Conservation (phyloP, 768 basidiomycete genomes). For the Lentinula sp. region DNA sequence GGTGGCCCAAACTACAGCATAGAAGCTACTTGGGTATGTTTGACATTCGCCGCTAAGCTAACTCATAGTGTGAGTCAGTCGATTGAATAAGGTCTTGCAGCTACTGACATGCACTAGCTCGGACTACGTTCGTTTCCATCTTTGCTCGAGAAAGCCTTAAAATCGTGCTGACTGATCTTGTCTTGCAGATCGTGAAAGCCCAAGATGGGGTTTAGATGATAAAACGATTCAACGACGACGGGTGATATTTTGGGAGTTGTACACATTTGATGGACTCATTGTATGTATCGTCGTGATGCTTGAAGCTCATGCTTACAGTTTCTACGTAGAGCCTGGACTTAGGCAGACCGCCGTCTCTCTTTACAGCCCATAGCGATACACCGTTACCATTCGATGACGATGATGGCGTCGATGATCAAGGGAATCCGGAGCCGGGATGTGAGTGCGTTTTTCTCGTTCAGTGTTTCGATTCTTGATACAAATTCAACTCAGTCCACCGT, state of each 20-base stretch:
- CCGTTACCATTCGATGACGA: constrained; percentile 27
- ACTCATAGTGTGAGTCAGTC: constrained; percentile 22
- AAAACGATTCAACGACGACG: constrained; percentile 35
- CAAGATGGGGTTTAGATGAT: constrained; percentile 33
- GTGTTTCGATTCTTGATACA: not conserved
- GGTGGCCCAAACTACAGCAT: constrained; percentile 16
- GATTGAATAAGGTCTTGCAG: too few species aligned
- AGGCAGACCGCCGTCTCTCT: constrained; percentile 27
- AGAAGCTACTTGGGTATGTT: constrained; percentile 26
- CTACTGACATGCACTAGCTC: not conserved
- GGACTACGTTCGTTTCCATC: not conserved
- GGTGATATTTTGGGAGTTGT: constrained; percentile 41
- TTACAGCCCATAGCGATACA: constrained; percentile 26
- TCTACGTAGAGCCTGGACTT: constrained; percentile 23
- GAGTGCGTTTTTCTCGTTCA: constrained; percentile 10
- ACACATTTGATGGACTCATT: constrained; percentile 31
- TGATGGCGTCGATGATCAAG: not conserved
- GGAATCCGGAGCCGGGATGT: not conserved
- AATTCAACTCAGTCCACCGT: constrained; percentile 12
- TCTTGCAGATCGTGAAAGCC: constrained; percentile 37
- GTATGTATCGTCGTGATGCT: constrained; percentile 16
- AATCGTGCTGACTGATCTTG: not conserved
- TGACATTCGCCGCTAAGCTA: constrained; percentile 24
- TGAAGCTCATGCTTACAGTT: not conserved
- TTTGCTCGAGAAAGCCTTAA: not conserved